phyloP scores from a whole-genome alignment of 805 yeast species.

The Kodamaea leandrae region DNA sequence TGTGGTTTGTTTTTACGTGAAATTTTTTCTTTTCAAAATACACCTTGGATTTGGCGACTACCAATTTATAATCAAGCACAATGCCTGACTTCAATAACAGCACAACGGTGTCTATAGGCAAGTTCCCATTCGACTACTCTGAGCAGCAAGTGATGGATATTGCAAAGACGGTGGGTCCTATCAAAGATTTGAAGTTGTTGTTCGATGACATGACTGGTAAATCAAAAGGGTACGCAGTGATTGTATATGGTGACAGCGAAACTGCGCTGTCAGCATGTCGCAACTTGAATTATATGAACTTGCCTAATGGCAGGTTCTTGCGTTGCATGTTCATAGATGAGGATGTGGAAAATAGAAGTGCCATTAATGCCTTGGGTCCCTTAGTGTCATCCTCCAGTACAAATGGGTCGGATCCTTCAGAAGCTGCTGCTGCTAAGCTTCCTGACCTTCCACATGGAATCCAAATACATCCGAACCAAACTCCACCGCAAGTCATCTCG shows the following conservation, averaged over 20 bases:
- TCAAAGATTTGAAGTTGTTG: conserved; percentile 66
- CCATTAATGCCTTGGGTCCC: conserved; percentile 11
- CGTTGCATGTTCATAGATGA: conserved; percentile 75
- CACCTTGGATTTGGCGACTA: background rate
- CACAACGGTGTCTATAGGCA: conserved; percentile 64
- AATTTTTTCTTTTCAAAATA: conserved; percentile 2
- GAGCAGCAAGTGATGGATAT: conserved; percentile 90
- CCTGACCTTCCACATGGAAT: conserved; percentile 43
- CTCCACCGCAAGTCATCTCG: conserved; percentile 31
- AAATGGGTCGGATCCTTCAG: conserved; percentile 15
- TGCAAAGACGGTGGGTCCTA: conserved; percentile 87
- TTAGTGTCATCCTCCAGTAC: conserved; percentile 4
- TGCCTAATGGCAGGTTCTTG: conserved; percentile 65
- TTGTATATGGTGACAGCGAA: conserved; percentile 77
- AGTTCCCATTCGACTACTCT: conserved; percentile 89
- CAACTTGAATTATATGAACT: conserved; percentile 68
- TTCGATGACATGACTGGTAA: conserved; percentile 88
- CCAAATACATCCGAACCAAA: conserved; percentile 40
- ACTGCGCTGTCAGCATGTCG: conserved; percentile 91
- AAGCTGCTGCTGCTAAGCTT: conserved; percentile 21
- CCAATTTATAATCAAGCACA: background rate
- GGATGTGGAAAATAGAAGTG: conserved; percentile 8
- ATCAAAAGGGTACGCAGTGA: conserved; percentile 87
- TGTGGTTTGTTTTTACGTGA: conserved; percentile 3
- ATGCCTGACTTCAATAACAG: conserved; percentile 10